phyloP scores from a whole-genome alignment of 129 eudicot genomes.

The Lonicera japonica region DNA sequence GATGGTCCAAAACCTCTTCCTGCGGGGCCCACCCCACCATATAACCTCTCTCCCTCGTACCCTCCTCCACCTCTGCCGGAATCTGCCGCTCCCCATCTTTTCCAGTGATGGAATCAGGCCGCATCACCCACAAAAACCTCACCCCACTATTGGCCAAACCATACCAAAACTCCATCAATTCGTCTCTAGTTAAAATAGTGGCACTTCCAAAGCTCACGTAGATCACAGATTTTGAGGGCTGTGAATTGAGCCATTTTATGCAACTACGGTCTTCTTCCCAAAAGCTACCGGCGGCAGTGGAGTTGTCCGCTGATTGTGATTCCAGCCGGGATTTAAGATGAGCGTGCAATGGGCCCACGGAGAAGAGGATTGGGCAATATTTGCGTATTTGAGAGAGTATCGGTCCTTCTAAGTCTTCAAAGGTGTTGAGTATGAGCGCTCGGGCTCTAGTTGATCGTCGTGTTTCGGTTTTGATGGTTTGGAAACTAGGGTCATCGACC shows the following conservation, averaged over 20 bases:
- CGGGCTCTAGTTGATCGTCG: slow-evolving; percentile 26
- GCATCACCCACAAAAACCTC: slow-evolving; percentile 50
- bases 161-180: slow-evolving; percentile 50
- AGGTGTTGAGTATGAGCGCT: slow-evolving; percentile 48
- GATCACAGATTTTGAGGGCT: slow-evolving; percentile 38
- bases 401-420: slow-evolving; percentile 53
- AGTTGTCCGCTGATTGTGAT: not conserved
- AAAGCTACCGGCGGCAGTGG: slow-evolving; percentile 27
- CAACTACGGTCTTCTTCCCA: slow-evolving; percentile 51
- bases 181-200: slow-evolving; percentile 28
- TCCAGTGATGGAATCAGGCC: slow-evolving; percentile 34
- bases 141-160: slow-evolving; percentile 48
- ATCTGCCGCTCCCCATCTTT: slow-evolving; percentile 12
- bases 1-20: slow-evolving; percentile 58
- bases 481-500: slow-evolving; percentile 10
- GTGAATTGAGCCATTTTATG: slow-evolving; percentile 42
- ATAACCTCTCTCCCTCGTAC: slow-evolving; percentile 42
- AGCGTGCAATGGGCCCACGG: slow-evolving; percentile 55
- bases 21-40: slow-evolving; percentile 80
- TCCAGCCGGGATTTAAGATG: slow-evolving; percentile 27
- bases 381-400: slow-evolving; percentile 36
- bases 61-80: slow-evolving; percentile 25
- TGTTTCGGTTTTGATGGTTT: slow-evolving; percentile 14
- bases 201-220: slow-evolving; percentile 70
- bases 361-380: slow-evolving; percentile 28